These are phyloP conservation scores for Asterophora lycoperdoides DNA, from an alignment of 768 basidiomycete species.

Conservation along the genomic window DNA sequence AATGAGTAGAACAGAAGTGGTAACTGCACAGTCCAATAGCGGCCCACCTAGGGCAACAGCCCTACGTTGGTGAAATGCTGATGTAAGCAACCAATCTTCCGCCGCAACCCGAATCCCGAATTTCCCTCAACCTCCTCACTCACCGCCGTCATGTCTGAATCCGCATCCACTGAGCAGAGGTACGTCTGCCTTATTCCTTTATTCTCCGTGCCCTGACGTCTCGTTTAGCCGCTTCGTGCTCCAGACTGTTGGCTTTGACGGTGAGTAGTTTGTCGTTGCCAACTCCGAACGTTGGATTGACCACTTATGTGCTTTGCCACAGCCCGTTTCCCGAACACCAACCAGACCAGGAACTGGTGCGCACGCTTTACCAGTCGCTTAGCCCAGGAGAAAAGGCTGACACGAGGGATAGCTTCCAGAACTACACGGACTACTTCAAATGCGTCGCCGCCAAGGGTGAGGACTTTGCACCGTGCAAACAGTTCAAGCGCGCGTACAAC, in stretches of 20 bases:
- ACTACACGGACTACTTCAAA: conserved; percentile 98
- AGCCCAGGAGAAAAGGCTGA: not conserved
- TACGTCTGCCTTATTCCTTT: conserved; percentile 3
- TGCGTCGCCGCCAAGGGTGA: conserved; percentile 97
- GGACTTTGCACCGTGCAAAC: conserved; percentile 97
- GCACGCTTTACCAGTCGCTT: too few species aligned
- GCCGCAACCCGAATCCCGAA: conserved; percentile 33
- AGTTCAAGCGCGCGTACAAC: conserved; percentile 94
- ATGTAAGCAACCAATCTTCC: conserved; percentile 36
- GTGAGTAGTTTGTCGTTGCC: conserved; percentile 37
- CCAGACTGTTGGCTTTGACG: conserved; percentile 95
- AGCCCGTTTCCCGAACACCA: conserved; percentile 88
- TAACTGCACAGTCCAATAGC: too few species aligned
- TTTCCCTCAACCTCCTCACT: conserved; percentile 19
- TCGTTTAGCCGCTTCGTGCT: conserved; percentile 73
- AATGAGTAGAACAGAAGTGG: not conserved
- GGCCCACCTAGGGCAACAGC: too few species aligned
- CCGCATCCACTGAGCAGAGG: conserved; percentile 40
- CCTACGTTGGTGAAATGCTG: too few species aligned
- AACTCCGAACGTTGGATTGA: conserved; percentile 3
- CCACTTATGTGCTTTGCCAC: too few species aligned
- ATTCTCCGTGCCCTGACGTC: conserved; percentile 11
- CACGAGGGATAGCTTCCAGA: conserved; percentile 67
- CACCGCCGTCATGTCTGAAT: conserved; percentile 66
- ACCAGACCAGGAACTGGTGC: conserved; percentile 94